Evolutionary conservation across 352 stramenopile species (phyloP), one percentile per base, ranked within the genome.

Genomic region (Halophytophthora polymorphica): DNA sequence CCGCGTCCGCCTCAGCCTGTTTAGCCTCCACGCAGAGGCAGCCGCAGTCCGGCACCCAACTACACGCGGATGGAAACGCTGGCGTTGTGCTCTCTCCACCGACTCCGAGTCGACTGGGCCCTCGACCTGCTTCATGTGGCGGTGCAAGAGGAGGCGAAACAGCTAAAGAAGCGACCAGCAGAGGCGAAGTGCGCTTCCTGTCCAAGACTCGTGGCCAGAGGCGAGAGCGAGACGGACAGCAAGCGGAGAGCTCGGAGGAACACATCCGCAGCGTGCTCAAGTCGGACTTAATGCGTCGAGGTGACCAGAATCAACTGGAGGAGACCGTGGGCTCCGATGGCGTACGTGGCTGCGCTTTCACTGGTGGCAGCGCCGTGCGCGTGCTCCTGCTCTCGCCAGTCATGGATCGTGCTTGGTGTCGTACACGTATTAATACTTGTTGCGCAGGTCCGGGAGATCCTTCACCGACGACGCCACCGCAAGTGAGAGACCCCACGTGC

Each of bases 241-340:
- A 35, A 35, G 40, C 49, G 8, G 49, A 78, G 34, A 40, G 68
- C 22, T 57, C 68, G 21, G 49, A 65, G 19, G 74, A 88, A 4
- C 77, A 86, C 36, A 60, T 88, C 28, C 64, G 74, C 18, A 88
- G 74, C 39, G 39, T 82, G 5, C 40, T 88, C 18, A 88, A 88
- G 56, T 63, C 58, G 1, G 48, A 77, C 14, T 49, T 86, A 13
- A 54, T 88, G 52, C 59, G 60, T 18, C 39, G 65, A 19, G 69
- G 51, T 11, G 38, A 41, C 0, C 61, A 74, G 54, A 88, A 85
- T 40, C 64, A 86, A 34, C 56, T 76, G 19, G 74, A 85, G 37
- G 70, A 85, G n/a, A 71, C 61, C 5, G 50, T 85, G 18, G 71
- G 69, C 0, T 50, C 72, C 1, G 74, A 85, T 60, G 77, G 74